phyloP scores from a whole-genome alignment of 192 early-diverging fungal genomes.

The Kickxella alabastrina region DNA sequence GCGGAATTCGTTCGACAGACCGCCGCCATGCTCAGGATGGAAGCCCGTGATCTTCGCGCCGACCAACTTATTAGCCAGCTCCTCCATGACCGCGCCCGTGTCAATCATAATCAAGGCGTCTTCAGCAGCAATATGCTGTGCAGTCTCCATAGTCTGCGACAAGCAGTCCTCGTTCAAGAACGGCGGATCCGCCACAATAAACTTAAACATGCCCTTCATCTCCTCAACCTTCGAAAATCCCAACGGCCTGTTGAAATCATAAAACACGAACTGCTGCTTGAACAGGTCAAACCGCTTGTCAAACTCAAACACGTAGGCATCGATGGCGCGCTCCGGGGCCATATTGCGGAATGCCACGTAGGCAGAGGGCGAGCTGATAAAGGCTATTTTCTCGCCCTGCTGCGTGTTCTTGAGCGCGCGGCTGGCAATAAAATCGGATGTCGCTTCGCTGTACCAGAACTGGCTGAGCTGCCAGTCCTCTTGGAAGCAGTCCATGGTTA shows the following conservation, averaged over 20 bases:
- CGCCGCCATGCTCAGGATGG: conserved; percentile 60
- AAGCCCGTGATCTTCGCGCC: conserved; percentile 58
- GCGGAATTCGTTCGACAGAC: conserved; percentile 74
- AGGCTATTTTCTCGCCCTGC: conserved; percentile 30
- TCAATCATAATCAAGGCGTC: conserved; percentile 31
- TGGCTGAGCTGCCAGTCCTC: conserved; percentile 78
- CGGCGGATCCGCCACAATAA: conserved; percentile 75
- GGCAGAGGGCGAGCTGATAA: conserved; percentile 47
- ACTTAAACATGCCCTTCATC: conserved; percentile 57
- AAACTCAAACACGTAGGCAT: conserved; percentile 66
- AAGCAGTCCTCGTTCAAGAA: conserved; percentile 74
- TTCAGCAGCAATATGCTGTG: conserved; percentile 49
- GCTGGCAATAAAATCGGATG: conserved; percentile 47
- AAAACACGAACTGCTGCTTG: conserved; percentile 62
- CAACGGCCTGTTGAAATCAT: conserved; percentile 68
- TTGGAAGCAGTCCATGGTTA: conserved; percentile 63
- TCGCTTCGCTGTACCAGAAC: conserved; percentile 56
- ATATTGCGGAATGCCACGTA: conserved; percentile 39
- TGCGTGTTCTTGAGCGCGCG: conserved; percentile 49
- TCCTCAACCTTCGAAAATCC: conserved; percentile 46
- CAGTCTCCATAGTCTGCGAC: conserved; percentile 63
- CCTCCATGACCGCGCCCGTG: conserved; percentile 57
- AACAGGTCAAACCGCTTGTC: conserved; percentile 73
- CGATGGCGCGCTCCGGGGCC: conserved; percentile 15
- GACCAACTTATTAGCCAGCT: conserved; percentile 48